Base-by-base conservation (phyloP, 2,329 filamentous ascomycete species). In the Diaporthe velutina region DNA sequence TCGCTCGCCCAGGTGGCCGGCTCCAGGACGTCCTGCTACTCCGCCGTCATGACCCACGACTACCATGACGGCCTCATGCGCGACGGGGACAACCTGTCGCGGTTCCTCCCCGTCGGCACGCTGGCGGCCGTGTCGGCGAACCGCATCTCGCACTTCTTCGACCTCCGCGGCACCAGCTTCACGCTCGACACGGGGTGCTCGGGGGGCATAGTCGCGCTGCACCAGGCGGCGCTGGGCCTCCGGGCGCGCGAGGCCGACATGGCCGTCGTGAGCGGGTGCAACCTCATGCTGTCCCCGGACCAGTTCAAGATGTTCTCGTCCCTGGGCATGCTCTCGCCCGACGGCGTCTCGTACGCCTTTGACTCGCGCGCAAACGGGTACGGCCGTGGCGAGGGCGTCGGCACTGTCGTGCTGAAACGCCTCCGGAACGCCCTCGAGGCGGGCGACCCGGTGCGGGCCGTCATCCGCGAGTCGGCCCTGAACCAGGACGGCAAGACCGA, bases 151-250 rank as follows among this genome's bases (percentile, higher is more conserved):
- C 85, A 86, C 74, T 84, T 83, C 72, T 85, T 52, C 61, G 82
- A 88, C 74, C 80, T 87, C 33, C 77, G 78, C 3, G 86, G 86
- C 0, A 81, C 86, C 0, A 85, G 84, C 74, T 78, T 87, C 76
- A 85, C 85, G 0, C 77, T 88, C 0, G 86, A 88, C 71, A 88
- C 87, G 0, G 87, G 83, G 1, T 89, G 87, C 75, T 87, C 85
- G 0, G 82, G 82, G 5, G 82, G 81, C 10, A 76, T 88, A 5
- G 80, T 84, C 0, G 85, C 84, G 0, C 77, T 73, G 1, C 73
- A 75, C 28, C 60, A 70, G 33, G 73, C 60, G 1, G 22, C 33
- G 0, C 54, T 17, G 25, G 5, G 40, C 28, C 42, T 75, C 2
- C 33, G 60, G 3, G 2, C 38, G 2, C 22, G 73, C 4, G 73